Percentiles rank a stretch among this genome's conserved stretches.
Evolutionary conservation across 768 basidiomycete genomes (phyloP).

Genomic region (Flagelloscypha sp.): DNA sequence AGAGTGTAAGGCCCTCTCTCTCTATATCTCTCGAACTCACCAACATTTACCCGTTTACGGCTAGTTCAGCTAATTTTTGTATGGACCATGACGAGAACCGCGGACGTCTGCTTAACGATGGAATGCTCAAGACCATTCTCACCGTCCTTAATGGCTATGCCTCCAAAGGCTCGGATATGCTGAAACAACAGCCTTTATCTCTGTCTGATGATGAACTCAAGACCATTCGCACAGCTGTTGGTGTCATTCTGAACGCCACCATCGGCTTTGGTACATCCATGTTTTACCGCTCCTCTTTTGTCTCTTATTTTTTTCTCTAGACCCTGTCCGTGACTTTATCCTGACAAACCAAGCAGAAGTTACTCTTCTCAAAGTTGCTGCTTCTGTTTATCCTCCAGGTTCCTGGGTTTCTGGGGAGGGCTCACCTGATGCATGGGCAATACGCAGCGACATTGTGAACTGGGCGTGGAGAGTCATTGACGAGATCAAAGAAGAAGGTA

Average conservation of each 20-base stretch:
- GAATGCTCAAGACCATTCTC: slow-evolving; percentile 59
- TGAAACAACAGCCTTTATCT: slow-evolving; percentile 32
- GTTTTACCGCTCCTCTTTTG: background rate
- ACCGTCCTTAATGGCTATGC: slow-evolving; percentile 64
- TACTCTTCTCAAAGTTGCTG: slow-evolving; percentile 61
- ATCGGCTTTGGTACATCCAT: slow-evolving; percentile 59
- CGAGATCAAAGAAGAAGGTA: slow-evolving; percentile 67
- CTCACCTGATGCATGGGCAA: slow-evolving; percentile 52
- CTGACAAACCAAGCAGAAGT: slow-evolving; percentile 60
- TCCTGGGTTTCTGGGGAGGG: slow-evolving; percentile 41
- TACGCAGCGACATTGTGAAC: slow-evolving; percentile 55
- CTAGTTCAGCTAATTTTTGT: slow-evolving; percentile 78
- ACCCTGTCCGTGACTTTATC: slow-evolving; percentile 61
- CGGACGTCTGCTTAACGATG: slow-evolving; percentile 58
- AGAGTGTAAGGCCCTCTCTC: too few relatives aligned
- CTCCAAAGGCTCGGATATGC: slow-evolving; percentile 32
- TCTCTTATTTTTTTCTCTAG: slow-evolving; percentile 28
- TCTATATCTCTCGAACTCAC: too few relatives aligned
- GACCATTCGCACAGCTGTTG: slow-evolving; percentile 69
- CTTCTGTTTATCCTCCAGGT: slow-evolving; percentile 64
- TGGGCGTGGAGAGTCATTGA: slow-evolving; percentile 78
- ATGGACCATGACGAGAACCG: slow-evolving; percentile 82
- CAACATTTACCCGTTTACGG: too few relatives aligned
- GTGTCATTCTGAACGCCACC: slow-evolving; percentile 70
- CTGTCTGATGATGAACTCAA: slow-evolving; percentile 58